Conservation (phyloP, 2,329 filamentous ascomycete species). For the Colletotrichum orchidophilum region DNA sequence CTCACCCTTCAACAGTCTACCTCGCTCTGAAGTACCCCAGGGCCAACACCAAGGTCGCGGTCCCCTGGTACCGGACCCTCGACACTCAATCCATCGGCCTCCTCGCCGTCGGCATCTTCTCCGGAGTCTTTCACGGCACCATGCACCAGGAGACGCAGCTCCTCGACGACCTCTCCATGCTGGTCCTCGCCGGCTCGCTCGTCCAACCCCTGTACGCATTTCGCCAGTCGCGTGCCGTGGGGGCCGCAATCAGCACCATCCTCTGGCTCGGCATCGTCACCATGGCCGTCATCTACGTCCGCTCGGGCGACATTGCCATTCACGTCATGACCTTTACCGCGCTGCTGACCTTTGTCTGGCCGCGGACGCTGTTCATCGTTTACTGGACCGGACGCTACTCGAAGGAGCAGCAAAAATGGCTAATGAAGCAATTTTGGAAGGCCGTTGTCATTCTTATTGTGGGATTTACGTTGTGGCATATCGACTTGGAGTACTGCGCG, state of each 20-base stretch:
- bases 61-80: conserved; percentile 42
- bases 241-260: conserved; percentile 43
- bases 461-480: conserved; percentile 64
- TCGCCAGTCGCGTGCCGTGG: conserved; percentile 48
- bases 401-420: conserved; percentile 38
- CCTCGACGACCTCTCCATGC: conserved; percentile 68
- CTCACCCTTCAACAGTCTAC: conserved; percentile 45
- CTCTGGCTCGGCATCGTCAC: conserved; percentile 52
- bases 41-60: conserved; percentile 41
- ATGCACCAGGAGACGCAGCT: conserved; percentile 54
- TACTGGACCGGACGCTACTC: conserved; percentile 41
- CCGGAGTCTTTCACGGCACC: conserved; percentile 55
- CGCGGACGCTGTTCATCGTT: conserved; percentile 48
- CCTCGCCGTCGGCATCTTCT: conserved; percentile 52
- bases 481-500: conserved; percentile 63
- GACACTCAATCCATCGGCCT: conserved; percentile 55
- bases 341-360: conserved; percentile 44
- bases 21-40: conserved; percentile 49
- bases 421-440: conserved; percentile 41
- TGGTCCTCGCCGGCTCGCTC: conserved; percentile 60
- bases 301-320: conserved; percentile 52
- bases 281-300: conserved; percentile 54
- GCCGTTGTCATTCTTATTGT: conserved; percentile 48
- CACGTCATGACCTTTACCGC: conserved; percentile 51
- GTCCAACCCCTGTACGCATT: conserved; percentile 59